Base-by-base conservation (phyloP, 352 stramenopile species). In the Elongisporangium senticosum region DNA sequence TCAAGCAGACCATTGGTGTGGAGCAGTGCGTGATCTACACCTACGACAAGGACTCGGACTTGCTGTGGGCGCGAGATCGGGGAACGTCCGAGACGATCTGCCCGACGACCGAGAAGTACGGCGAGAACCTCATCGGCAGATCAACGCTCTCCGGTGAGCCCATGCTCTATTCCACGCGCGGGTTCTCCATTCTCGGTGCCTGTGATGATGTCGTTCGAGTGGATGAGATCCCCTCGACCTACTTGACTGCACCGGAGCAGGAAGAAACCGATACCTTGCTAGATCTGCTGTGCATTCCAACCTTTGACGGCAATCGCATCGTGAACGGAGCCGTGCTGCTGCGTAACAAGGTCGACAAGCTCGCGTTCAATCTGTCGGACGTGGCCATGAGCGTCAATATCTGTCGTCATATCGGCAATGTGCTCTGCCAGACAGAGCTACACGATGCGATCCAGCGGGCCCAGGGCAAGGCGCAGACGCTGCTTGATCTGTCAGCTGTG, bases 261-360 rank as follows among this genome's bases (percentile, higher is more conserved):
- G 55, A 60, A 17, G 55, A 60, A 19, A 43, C 7, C 47, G 40
- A 54, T 13, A 21, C 10, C 5, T 6, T 39, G 1, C 23, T 28
- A 0, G 72, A 83, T 26, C 68, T 78, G 28, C 62, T 90, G 8
- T 80, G 76, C 53, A 57, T 88, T 2, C 80, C 80, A 1, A 87
- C 74, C 49, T 72, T 80, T 48, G 77, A 72, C 26, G 62, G 54
- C 21, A 63, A 65, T 21, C 60, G 72, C 4, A 67, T 69, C 58
- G 69, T 90, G 37, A 86, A 86, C 58, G 77, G 80, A 21, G 75
- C 89, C 24, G 74, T 86, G 22, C 59, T 87, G 23, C 71, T 90
- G 20, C 72, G 76, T 50, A 78, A 80, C 26, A 71, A 66, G 51
- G 58, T 63, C 2, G 68, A 62, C 21, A 55, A 66, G 14, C 48